Percentiles rank a stretch among this genome's conserved stretches.
These are phyloP conservation scores for Ceratocystis ficicola DNA, from an alignment of 2,329 filamentous ascomycete species.

Conservation along the genomic window DNA sequence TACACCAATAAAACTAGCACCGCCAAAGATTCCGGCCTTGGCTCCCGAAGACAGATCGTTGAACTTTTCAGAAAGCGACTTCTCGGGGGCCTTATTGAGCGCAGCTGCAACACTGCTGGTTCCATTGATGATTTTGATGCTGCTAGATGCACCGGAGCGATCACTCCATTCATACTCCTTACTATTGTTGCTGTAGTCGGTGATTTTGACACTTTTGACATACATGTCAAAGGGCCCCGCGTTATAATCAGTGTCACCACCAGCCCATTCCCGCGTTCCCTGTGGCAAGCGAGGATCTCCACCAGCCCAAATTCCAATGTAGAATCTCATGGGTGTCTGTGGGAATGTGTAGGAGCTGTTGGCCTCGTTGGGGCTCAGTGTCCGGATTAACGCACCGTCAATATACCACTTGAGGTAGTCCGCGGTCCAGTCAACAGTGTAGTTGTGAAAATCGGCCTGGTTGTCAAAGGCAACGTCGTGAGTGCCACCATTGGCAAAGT, in stretches of 20 bases:
- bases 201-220: conserved; percentile 46
- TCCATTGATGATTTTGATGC: conserved; percentile 47
- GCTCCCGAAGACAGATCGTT: conserved; percentile 37
- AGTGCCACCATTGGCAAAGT: conserved; percentile 51
- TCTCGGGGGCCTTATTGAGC: conserved; percentile 29
- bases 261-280: conserved; percentile 56
- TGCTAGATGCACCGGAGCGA: conserved; percentile 47
- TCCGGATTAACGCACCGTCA: conserved; percentile 54
- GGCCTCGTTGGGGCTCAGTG: conserved; percentile 48
- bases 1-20: conserved; percentile 33
- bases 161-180: conserved; percentile 56
- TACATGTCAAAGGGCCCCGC: conserved; percentile 62
- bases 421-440: conserved; percentile 61
- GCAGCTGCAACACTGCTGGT: conserved; percentile 42
- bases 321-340: conserved; percentile 63
- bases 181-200: conserved; percentile 46
- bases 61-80: conserved; percentile 43
- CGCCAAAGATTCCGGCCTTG: conserved; percentile 43
- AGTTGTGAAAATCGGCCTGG: conserved; percentile 57
- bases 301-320: conserved; percentile 54
- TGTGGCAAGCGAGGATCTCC: conserved; percentile 43
- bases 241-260: conserved; percentile 53
- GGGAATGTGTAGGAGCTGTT: conserved; percentile 54
- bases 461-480: conserved; percentile 43
- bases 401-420: conserved; percentile 56